Percentiles rank a stretch among this genome's conserved stretches.
Evolutionary conservation across 495 filamentous ascomycete genomes (phyloP).

Genomic region (Talaromyces ruber): DNA sequence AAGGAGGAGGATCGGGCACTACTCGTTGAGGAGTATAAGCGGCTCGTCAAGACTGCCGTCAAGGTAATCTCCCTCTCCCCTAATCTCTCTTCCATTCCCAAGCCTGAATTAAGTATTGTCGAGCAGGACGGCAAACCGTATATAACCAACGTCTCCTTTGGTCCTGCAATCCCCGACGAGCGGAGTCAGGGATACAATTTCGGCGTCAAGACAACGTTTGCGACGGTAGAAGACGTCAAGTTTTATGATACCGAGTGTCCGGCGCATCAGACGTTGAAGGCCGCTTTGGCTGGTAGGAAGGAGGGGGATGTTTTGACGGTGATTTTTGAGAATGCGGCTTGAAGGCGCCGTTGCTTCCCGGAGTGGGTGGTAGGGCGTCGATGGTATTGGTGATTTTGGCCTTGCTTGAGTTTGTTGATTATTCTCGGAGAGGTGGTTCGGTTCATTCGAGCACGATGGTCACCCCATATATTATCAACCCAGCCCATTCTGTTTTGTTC

Average conservation of each 20-base stretch:
- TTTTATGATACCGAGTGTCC: slow-evolving; percentile 60
- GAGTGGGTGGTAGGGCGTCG: neutral
- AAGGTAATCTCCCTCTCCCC: slow-evolving; percentile 25
- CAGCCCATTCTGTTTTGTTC: neutral
- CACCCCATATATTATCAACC: neutral
- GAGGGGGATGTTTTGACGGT: slow-evolving; percentile 39
- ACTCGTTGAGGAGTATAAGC: slow-evolving; percentile 41
- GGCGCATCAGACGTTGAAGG: slow-evolving; percentile 55
- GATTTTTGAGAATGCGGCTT: slow-evolving; percentile 31
- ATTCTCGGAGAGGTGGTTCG: neutral
- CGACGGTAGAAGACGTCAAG: slow-evolving; percentile 56
- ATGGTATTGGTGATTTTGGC: neutral
- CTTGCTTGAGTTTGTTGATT: neutral
- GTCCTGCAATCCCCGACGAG: slow-evolving; percentile 38
- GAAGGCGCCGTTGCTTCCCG: neutral
- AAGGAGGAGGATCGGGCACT: slow-evolving; percentile 33
- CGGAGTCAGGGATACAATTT: slow-evolving; percentile 58
- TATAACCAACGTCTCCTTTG: slow-evolving; percentile 42
- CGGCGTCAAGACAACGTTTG: slow-evolving; percentile 50
- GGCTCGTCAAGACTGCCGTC: slow-evolving; percentile 38
- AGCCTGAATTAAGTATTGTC: neutral
- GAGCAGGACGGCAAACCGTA: slow-evolving; percentile 60
- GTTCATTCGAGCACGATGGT: neutral
- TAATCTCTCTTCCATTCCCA: neutral
- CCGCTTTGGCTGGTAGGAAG: slow-evolving; percentile 16